phyloP scores from a whole-genome alignment of 2,329 filamentous ascomycete genomes.

The Colletotrichum horii region DNA sequence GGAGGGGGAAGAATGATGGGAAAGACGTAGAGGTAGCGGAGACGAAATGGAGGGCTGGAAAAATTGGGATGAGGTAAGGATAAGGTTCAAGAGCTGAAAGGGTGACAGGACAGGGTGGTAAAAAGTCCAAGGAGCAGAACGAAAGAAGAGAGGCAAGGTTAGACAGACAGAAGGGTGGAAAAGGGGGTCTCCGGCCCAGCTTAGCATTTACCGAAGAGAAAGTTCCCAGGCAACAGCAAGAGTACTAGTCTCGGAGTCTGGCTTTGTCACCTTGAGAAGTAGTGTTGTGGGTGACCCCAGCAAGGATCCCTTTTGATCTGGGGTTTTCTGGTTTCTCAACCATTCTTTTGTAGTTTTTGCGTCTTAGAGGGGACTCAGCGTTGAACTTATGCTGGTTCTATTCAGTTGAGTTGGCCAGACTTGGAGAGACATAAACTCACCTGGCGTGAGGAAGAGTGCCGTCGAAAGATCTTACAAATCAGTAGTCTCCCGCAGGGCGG shows the following conservation, averaged over 20 bases:
- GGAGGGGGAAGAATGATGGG: not conserved
- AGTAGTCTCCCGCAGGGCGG: too few relatives aligned
- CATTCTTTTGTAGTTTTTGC: not conserved
- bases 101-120: not conserved
- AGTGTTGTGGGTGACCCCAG: too few relatives aligned
- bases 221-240: conserved; percentile 2
- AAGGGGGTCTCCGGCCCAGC: not conserved
- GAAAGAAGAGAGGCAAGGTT: not conserved
- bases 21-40: not conserved
- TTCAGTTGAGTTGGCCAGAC: not conserved
- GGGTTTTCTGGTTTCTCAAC: not conserved
- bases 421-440: not conserved
- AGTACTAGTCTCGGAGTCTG: not conserved
- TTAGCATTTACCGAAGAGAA: not conserved
- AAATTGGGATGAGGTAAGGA: not conserved
- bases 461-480: too few relatives aligned
- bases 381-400: not conserved
- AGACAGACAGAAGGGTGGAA: not conserved
- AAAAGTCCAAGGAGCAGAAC: too few relatives aligned
- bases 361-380: fast-evolving
- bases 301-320: not conserved
- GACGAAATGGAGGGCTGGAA: not conserved
- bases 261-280: not conserved
- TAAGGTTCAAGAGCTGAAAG: not conserved
- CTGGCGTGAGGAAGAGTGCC: not conserved